Percentiles rank a stretch among this genome's conserved stretches.
phyloP scores from a whole-genome alignment of 2,329 filamentous ascomycete species.

The Apiospora sp. region DNA sequence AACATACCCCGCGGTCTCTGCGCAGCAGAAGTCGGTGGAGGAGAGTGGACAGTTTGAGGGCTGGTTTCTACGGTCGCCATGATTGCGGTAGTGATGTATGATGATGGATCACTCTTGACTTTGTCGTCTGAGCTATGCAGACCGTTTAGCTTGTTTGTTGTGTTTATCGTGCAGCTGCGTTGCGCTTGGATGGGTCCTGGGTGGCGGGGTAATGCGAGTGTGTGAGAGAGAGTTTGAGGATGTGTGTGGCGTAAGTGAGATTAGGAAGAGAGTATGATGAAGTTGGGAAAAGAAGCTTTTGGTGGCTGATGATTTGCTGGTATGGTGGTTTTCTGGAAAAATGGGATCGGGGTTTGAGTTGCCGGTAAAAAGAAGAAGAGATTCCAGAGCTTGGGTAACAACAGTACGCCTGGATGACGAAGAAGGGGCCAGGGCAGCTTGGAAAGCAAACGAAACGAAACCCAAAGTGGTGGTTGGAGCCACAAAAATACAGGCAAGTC shows the following conservation, averaged over 20 bases:
- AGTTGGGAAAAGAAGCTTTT: conserved; percentile 2
- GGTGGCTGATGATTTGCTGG: neutral
- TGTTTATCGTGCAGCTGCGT: neutral
- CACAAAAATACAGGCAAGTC: conserved; percentile 14
- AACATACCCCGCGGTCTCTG: conserved; percentile 43
- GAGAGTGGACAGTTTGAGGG: conserved; percentile 35
- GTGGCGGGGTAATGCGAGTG: neutral
- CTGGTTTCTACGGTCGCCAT: conserved; percentile 43
- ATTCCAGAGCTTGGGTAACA: neutral
- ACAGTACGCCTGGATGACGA: neutral
- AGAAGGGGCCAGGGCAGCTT: conserved; percentile 12
- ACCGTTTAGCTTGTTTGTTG: conserved; percentile 7
- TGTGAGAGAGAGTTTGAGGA: neutral
- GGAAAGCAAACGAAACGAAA: conserved; percentile 12
- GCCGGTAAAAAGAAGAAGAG: neutral
- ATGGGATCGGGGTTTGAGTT: conserved; percentile 5
- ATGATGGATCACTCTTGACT: neutral
- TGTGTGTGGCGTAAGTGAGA: neutral
- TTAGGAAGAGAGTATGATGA: neutral
- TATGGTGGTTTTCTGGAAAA: conserved; percentile 9
- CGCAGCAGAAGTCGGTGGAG: conserved; percentile 4
- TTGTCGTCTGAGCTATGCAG: neutral
- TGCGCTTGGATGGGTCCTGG: neutral
- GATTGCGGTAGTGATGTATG: neutral
- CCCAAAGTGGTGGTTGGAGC: conserved; percentile 20